Conservation (phyloP, 202 grass and related monocot species). For the Miscanthus sacchariflorus region DNA sequence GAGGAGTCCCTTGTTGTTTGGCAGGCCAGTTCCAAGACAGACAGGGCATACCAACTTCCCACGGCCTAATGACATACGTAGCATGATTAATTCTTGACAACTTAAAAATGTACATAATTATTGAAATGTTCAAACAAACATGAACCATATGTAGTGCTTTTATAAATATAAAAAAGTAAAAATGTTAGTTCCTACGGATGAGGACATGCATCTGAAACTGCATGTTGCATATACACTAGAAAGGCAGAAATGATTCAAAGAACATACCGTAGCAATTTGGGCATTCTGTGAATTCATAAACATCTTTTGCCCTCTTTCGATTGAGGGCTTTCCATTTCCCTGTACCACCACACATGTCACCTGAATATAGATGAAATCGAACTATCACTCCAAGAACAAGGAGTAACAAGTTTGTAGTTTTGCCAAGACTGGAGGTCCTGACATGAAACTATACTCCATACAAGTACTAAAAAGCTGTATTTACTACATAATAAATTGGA, state of each 20-base stretch:
- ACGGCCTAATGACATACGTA: slow-evolving; percentile 51
- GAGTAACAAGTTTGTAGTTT: neutral
- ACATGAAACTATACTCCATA: neutral
- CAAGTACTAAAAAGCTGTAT: neutral
- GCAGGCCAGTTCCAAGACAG: slow-evolving; percentile 89
- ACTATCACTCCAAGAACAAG: slow-evolving; percentile 25
- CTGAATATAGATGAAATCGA: slow-evolving; percentile 51
- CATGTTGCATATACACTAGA: neutral
- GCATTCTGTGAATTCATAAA: slow-evolving; percentile 95
- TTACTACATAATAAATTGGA: neutral
- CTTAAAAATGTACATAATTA: neutral
- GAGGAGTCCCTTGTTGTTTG: slow-evolving; percentile 94
- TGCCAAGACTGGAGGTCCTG: neutral
- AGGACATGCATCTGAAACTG: neutral
- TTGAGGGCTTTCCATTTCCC: slow-evolving; percentile 99
- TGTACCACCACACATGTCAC: slow-evolving; percentile 98
- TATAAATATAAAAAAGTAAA: too few relatives aligned
- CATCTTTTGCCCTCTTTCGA: slow-evolving; percentile 96
- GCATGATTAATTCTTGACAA: neutral
- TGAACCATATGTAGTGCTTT: too few relatives aligned
- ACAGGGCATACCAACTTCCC: slow-evolving; percentile 93
- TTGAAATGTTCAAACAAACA: neutral
- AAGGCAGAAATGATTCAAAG: neutral
- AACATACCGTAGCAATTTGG: slow-evolving; percentile 93
- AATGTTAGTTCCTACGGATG: neutral